Evolutionary conservation across 106 monocot genomes (phyloP).

Genomic region (Phalaenopsis equestris): DNA sequence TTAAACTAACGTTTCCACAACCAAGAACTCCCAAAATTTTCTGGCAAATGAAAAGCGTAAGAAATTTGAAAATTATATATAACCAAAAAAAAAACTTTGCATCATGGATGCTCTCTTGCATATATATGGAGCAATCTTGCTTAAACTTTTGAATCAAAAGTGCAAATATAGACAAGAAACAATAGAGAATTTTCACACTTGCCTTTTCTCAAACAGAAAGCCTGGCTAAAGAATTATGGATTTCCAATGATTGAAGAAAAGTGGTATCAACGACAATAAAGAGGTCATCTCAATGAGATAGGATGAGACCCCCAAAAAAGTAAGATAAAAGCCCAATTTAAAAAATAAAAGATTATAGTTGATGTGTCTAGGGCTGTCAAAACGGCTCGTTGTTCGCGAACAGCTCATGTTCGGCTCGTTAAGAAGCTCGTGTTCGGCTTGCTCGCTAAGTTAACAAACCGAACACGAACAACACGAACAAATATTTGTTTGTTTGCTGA

Average conservation of each 20-base stretch:
- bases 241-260: not conserved
- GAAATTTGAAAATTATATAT: not conserved
- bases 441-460: too few species aligned
- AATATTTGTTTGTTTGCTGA: too few species aligned
- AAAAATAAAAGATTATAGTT: too few species aligned
- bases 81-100: not conserved
- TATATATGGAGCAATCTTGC: not conserved
- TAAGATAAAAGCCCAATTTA: too few species aligned
- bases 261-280: not conserved
- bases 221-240: not conserved
- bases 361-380: too few species aligned
- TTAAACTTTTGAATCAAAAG: not conserved
- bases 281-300: not conserved
- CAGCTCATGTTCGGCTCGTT: too few species aligned
- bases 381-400: too few species aligned
- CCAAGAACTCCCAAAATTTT: not conserved
- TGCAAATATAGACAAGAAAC: not conserved
- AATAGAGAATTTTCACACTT: not conserved
- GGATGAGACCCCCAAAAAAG: not conserved
- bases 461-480: too few species aligned
- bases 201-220: not conserved
- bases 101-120: not conserved
- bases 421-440: too few species aligned
- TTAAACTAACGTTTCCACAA: not conserved
- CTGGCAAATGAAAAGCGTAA: not conserved